Conservation (phyloP, 148 eudicot species). For the Vaccinium macrocarpon region DNA sequence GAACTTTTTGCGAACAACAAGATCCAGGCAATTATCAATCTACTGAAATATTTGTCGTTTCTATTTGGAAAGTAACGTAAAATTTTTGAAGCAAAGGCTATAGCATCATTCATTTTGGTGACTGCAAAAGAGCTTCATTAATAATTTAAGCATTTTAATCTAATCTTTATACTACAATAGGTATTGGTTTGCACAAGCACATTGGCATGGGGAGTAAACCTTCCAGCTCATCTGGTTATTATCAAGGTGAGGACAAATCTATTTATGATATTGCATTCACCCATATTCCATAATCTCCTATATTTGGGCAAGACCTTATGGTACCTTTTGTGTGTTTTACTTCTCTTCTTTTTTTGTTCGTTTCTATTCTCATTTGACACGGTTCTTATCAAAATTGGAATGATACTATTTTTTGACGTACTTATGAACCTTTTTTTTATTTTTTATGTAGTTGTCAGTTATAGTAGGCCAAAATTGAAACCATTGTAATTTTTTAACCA, state of each 20-base stretch:
- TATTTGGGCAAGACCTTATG: neutral
- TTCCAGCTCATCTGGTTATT: constrained; percentile 97
- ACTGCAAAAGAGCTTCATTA: neutral
- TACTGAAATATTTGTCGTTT: neutral
- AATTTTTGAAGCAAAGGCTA: neutral
- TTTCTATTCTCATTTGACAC: neutral
- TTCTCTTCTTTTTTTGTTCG: too few species aligned
- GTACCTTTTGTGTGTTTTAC: constrained; percentile 6
- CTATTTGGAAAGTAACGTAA: neutral
- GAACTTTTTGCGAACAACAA: constrained; percentile 96
- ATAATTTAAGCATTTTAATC: neutral
- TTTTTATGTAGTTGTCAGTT: neutral
- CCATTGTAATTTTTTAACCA: neutral
- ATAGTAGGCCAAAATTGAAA: neutral
- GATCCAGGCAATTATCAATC: constrained; percentile 59
- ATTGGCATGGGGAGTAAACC: constrained; percentile 99
- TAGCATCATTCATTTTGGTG: neutral
- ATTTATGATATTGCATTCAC: neutral
- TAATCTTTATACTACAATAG: constrained; percentile 30
- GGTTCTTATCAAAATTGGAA: neutral
- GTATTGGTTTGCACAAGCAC: constrained; percentile 98
- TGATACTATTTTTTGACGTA: neutral
- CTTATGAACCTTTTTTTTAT: neutral
- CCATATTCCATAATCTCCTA: neutral
- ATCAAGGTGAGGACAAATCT: constrained; percentile 67